These are phyloP conservation scores for Xylariaceae sp. DNA, from an alignment of 2,329 filamentous ascomycete genomes.

Conservation along the genomic window DNA sequence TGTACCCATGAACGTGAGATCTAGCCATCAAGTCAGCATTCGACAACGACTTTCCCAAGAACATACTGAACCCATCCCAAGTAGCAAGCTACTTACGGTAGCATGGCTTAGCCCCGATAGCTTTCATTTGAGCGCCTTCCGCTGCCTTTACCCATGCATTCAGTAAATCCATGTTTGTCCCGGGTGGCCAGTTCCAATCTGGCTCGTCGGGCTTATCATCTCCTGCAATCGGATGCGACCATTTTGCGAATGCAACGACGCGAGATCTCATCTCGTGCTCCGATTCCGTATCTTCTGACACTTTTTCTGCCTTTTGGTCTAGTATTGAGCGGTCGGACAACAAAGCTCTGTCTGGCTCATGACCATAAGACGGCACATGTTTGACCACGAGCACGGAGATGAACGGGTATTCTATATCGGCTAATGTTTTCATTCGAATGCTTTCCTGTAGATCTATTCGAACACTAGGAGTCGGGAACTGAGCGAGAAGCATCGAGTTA, in stretches of 20 bases:
- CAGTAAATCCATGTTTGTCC: conserved; percentile 18
- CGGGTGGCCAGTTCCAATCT: conserved; percentile 23
- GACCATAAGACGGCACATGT: background rate
- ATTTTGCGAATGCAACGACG: conserved; percentile 25
- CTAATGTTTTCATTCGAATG: conserved; percentile 19
- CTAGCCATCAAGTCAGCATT: conserved; percentile 3
- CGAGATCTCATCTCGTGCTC: background rate
- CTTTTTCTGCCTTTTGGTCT: background rate
- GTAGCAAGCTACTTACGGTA: conserved; percentile 19
- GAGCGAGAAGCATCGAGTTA: conserved; percentile 25
- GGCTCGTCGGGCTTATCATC: conserved; percentile 18
- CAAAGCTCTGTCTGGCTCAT: no score
- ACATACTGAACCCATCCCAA: background rate
- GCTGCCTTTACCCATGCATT: conserved; percentile 14
- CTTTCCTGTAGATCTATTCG: conserved; percentile 13
- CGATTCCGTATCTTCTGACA: no score
- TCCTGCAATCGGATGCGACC: conserved; percentile 17
- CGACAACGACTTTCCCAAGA: background rate
- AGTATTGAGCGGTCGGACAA: no score
- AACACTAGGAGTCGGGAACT: conserved; percentile 18
- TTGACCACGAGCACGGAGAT: conserved; percentile 20
- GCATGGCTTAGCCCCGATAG: conserved; percentile 15
- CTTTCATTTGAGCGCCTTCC: conserved; percentile 12
- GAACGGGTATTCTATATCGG: conserved; percentile 22
- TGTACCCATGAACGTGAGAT: conserved; percentile 24